A percentile compares a stretch with the other conserved stretches of the same genome.
Conservation (phyloP, 2,329 filamentous ascomycete species). For the Stemphylium lycopersici region DNA sequence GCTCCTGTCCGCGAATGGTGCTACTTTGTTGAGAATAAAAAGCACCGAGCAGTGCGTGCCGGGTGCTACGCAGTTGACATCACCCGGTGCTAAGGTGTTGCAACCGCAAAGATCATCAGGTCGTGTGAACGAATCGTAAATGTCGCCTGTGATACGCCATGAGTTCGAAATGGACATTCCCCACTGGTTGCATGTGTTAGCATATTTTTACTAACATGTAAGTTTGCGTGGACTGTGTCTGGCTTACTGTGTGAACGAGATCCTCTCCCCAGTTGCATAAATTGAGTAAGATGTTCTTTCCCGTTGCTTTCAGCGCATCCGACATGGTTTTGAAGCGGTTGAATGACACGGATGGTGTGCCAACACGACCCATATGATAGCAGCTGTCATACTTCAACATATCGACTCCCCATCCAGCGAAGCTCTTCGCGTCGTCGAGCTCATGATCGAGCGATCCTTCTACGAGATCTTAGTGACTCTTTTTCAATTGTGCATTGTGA, state of each 20-base stretch:
- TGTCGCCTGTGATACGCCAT: slow-evolving; percentile 43
- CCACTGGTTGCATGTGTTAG: slow-evolving; percentile 30
- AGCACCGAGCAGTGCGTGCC: slow-evolving; percentile 38
- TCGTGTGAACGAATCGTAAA: slow-evolving; percentile 39
- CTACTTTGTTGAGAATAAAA: slow-evolving; percentile 39
- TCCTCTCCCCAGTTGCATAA: slow-evolving; percentile 48
- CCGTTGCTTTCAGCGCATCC: slow-evolving; percentile 31
- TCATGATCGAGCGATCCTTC: slow-evolving; percentile 37
- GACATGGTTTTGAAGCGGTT: slow-evolving; percentile 38
- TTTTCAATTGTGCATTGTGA: not conserved
- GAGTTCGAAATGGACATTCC: slow-evolving; percentile 43
- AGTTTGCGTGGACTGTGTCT: not conserved
- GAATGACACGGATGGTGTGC: slow-evolving; percentile 33
- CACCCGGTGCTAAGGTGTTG: slow-evolving; percentile 32
- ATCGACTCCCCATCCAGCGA: slow-evolving; percentile 43
- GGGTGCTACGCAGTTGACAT: slow-evolving; percentile 33
- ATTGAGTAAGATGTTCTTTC: slow-evolving; percentile 33
- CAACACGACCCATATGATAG: slow-evolving; percentile 38
- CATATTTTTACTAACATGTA: not conserved
- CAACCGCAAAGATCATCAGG: slow-evolving; percentile 36
- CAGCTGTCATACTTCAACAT: slow-evolving; percentile 49
- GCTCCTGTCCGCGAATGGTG: slow-evolving; percentile 34
- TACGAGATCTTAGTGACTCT: slow-evolving; percentile 9
- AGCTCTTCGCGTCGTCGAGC: slow-evolving; percentile 33
- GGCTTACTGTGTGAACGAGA: slow-evolving; percentile 33